Evolutionary conservation across 305 asterid genomes (phyloP).

Genomic region (Plantago rigida): DNA sequence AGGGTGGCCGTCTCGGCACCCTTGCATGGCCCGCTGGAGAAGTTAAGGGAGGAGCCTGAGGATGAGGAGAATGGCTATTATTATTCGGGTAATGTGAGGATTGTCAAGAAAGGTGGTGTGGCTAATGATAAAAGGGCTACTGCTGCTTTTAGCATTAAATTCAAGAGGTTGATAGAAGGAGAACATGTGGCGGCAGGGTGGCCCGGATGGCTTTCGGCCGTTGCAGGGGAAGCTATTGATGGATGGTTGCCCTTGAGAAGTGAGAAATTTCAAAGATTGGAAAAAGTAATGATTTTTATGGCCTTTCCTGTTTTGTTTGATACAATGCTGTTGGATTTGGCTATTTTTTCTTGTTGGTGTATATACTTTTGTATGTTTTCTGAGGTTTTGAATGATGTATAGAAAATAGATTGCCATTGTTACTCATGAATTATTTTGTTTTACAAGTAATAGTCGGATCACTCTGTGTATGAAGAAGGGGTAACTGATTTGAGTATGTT

Average conservation of each 20-base stretch:
- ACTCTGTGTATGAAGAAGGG: too few species aligned
- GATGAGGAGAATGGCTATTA: conserved; percentile 19
- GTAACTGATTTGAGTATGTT: too few species aligned
- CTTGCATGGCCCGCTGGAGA: conserved; percentile 37
- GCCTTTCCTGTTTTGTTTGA: background rate
- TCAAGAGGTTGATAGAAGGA: conserved; percentile 46
- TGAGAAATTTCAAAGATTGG: conserved; percentile 60
- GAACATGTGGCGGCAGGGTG: conserved; percentile 72
- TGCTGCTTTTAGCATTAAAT: conserved; percentile 35
- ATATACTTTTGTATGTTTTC: background rate
- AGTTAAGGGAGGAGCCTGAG: conserved; percentile 47
- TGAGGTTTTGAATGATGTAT: background rate
- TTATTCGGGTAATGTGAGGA: conserved; percentile 23
- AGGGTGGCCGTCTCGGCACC: conserved; percentile 25
- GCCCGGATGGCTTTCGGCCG: conserved; percentile 83
- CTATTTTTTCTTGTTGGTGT: too few species aligned
- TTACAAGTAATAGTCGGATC: too few species aligned
- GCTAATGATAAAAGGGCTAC: conserved; percentile 25
- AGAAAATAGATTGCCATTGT: background rate
- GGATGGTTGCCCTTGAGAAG: conserved; percentile 80
- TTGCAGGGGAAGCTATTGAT: conserved; percentile 72
- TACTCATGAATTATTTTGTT: too few species aligned
- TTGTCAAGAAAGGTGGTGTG: conserved; percentile 24
- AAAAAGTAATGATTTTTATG: conserved; percentile 42
- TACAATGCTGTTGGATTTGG: background rate